Conservation (phyloP, 106 monocot genomes). For the Narthecium ossifragum region DNA sequence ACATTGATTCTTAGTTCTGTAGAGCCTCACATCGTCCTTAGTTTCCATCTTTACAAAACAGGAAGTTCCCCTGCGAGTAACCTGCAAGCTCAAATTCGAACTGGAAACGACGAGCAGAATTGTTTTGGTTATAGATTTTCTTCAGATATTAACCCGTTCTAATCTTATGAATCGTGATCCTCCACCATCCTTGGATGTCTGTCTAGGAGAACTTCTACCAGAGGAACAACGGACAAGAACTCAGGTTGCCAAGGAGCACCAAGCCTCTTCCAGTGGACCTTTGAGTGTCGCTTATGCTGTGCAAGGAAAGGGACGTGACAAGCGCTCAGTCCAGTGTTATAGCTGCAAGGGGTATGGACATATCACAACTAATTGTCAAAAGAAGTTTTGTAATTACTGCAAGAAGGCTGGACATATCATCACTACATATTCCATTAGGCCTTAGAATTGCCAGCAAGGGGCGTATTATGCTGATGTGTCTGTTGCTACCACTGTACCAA, state of each 20-base stretch:
- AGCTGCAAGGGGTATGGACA: constrained; percentile 4
- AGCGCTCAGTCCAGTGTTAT: background rate
- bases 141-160: too few relatives aligned
- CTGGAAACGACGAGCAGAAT: too few relatives aligned
- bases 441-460: background rate
- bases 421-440: background rate
- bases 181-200: constrained; percentile 3
- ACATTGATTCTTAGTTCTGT: background rate
- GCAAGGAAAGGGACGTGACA: constrained; percentile 4
- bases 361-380: constrained; percentile 1
- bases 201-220: constrained; percentile 1
- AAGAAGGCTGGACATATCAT: constrained; percentile 5
- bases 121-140: too few relatives aligned
- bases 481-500: background rate
- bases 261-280: background rate
- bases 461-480: background rate
- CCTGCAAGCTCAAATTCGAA: too few relatives aligned
- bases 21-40: constrained; percentile 6
- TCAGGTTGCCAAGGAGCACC: background rate
- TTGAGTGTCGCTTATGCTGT: background rate
- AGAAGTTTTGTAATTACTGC: constrained; percentile 15
- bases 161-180: constrained; percentile 7
- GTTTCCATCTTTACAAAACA: background rate
- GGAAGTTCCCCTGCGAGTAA: too few relatives aligned
- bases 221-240: constrained; percentile 5